Percentiles rank a stretch among this genome's conserved stretches.
Conservation (phyloP, 164 flowering plant genomes). For the Echeveria elegans region DNA sequence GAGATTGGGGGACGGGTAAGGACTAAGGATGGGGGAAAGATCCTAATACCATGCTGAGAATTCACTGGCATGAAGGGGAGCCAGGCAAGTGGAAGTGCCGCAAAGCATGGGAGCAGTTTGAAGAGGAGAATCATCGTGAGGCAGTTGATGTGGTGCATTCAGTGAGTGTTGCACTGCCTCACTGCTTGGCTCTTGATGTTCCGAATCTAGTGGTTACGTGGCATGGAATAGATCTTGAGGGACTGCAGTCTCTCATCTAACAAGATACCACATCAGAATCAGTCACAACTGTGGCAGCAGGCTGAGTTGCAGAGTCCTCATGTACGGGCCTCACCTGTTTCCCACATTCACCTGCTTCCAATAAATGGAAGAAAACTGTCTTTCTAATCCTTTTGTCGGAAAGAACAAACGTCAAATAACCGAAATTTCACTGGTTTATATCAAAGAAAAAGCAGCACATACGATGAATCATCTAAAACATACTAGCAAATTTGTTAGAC, state of each 20-base stretch:
- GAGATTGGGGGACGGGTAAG: background rate
- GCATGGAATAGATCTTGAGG: slow-evolving; percentile 87
- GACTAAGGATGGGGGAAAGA: background rate
- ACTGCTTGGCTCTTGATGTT: slow-evolving; percentile 48
- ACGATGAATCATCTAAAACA: too few relatives aligned
- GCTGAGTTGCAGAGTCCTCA: background rate
- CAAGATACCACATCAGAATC: slow-evolving; percentile 29
- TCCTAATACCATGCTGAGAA: slow-evolving; percentile 17
- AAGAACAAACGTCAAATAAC: too few relatives aligned
- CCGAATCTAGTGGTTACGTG: slow-evolving; percentile 73
- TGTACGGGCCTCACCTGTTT: background rate
- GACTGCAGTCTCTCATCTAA: slow-evolving; percentile 58
- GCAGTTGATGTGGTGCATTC: slow-evolving; percentile 82
- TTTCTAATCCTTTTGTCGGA: too few relatives aligned
- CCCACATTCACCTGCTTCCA: background rate
- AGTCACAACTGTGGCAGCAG: background rate
- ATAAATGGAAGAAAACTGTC: too few relatives aligned
- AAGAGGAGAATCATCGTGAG: slow-evolving; percentile 30
- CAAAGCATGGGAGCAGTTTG: slow-evolving; percentile 60
- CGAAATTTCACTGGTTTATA: too few relatives aligned
- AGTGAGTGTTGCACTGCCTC: slow-evolving; percentile 86
- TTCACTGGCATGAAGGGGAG: slow-evolving; percentile 58
- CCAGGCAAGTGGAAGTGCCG: slow-evolving; percentile 59
- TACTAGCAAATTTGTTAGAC: too few relatives aligned
- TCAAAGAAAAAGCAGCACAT: too few relatives aligned